Conservation (phyloP, 2,329 filamentous ascomycete species). For the Cladorrhinum sp. region DNA sequence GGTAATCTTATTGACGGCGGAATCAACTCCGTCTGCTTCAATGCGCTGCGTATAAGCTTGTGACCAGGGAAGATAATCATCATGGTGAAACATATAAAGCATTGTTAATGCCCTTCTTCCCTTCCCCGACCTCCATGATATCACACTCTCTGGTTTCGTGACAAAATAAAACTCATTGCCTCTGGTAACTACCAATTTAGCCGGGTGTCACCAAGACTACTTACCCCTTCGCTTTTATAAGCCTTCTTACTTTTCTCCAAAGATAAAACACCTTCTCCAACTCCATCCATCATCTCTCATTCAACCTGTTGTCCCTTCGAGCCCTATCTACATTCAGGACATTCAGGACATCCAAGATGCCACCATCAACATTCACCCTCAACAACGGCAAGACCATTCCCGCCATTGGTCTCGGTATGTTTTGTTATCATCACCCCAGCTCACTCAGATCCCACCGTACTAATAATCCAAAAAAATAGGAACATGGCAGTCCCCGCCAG, state of each 20-base stretch:
- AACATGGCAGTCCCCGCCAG: constrained; percentile 62
- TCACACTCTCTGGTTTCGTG: neutral
- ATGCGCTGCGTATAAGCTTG: neutral
- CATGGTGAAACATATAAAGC: neutral
- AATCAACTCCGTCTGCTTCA: neutral
- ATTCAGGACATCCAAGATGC: constrained; percentile 40
- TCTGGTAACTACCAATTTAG: constrained; percentile 18
- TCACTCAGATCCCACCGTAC: constrained; percentile 9
- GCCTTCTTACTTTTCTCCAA: constrained; percentile 1
- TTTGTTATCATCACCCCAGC: neutral
- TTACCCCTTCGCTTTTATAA: neutral
- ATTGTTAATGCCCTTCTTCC: too few relatives aligned
- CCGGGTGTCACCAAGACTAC: constrained; percentile 5
- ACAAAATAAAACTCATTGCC: constrained; percentile 1
- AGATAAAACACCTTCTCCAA: too few relatives aligned
- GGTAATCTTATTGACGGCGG: neutral
- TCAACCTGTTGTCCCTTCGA: neutral
- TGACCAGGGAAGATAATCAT: neutral
- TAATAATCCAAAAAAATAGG: constrained; percentile 38
- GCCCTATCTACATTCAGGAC: neutral
- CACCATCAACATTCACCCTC: constrained; percentile 57
- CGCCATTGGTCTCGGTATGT: constrained; percentile 59
- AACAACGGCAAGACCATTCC: constrained; percentile 64
- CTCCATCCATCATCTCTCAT: neutral
- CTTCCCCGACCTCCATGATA: too few relatives aligned